Evolutionary conservation across 2,329 filamentous ascomycete genomes (phyloP), one percentile per base, ranked within the genome.

Genomic region (Colletotrichum sp.): DNA sequence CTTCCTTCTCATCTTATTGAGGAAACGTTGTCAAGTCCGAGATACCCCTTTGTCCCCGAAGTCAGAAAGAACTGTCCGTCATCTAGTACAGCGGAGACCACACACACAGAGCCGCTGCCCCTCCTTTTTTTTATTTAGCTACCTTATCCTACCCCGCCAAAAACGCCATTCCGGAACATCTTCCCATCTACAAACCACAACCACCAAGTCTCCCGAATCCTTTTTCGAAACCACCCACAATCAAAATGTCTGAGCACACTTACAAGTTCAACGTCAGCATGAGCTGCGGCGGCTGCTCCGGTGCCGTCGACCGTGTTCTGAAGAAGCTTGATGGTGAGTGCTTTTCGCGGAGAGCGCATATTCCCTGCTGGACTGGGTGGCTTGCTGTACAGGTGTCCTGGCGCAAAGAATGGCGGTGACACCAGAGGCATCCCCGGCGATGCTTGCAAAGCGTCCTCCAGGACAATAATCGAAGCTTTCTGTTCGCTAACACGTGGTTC

Each of bases 211-310:
- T 43, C 9, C 24, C 29, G 21, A 63, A 38, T 54, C 13, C 34
- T 21, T 16, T 51, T 31, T 24, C 65, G 24, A 61, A 63, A 68
- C 77, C 66, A 68, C 38, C 71, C 36, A 38, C 59, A 1, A 36
- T 38, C 80, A 88, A 78, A 80, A 95, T 96, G 94, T 87, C 92
- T 74, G 94, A 94, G 79, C 95, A 98, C 88, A 94, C 92, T 78
- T 98, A 98, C 93, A 95, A 97, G 85, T 98, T 98, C 89, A 93
- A 96, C 85, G 91, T 98, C 84, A 89, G 88, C 85, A 99, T 99
- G 97, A 94, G 89, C 89, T 99, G 97, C 87, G 92, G 94, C 82
- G 97, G 97, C 84, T 99, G 97, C 92, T 98, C 96, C 59, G 95
- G 96, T 81, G 97, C 97, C 78, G 90, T 99, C 58, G 94, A 98